Evolutionary conservation across 1,284 basidiomycete species (phyloP).

Genomic region (Rhodotorula sp.): DNA sequence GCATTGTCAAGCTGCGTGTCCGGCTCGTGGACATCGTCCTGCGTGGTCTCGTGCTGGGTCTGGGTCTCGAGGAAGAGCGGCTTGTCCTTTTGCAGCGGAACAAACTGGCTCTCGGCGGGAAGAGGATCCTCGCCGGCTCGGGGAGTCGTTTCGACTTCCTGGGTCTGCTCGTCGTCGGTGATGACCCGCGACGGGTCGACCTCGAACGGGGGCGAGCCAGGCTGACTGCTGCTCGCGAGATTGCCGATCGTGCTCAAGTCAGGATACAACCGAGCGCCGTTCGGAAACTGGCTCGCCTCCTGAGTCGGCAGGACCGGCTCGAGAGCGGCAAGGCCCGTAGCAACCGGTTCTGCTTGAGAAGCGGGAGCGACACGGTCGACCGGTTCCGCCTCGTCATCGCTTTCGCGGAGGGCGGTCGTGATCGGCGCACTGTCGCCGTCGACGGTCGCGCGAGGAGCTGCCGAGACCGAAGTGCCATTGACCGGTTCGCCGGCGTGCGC

Average conservation of each 20-base stretch:
- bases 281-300: not conserved
- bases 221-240: slow-evolving; percentile 3
- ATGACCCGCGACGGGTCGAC: slow-evolving; percentile 14
- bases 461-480: not conserved
- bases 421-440: slow-evolving; percentile 19
- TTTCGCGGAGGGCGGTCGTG: slow-evolving; percentile 20
- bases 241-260: slow-evolving; percentile 14
- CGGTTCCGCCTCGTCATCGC: not conserved
- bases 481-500: slow-evolving; percentile 16
- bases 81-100: slow-evolving; percentile 23
- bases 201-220: slow-evolving; percentile 9
- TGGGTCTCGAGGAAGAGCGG: slow-evolving; percentile 32
- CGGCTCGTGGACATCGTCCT: not conserved
- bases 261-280: slow-evolving; percentile 7
- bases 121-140: not conserved
- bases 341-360: not conserved
- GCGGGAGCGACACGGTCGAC: not conserved
- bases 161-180: slow-evolving; percentile 4
- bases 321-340: slow-evolving; percentile 1
- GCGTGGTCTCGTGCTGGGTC: not conserved
- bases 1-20: not conserved
- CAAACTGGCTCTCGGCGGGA: slow-evolving; percentile 30
- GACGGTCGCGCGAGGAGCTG: slow-evolving; percentile 10
- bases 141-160: not conserved
- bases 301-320: slow-evolving; percentile 1